These are phyloP conservation scores for Stagonosporopsis rhizophila DNA, from an alignment of 2,329 filamentous ascomycete species.

Conservation along the genomic window DNA sequence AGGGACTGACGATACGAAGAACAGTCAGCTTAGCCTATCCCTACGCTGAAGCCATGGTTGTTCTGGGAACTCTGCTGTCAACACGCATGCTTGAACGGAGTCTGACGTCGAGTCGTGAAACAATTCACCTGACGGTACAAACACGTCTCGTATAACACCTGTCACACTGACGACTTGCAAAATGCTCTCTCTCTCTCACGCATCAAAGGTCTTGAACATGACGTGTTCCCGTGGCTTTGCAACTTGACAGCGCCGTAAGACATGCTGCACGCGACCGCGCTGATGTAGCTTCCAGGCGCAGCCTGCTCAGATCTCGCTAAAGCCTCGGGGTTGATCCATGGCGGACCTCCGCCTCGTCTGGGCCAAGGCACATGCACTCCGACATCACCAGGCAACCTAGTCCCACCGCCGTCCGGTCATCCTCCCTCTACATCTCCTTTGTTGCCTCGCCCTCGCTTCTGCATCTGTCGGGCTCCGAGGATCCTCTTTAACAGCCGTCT, in stretches of 20 bases:
- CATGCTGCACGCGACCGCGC: conserved; percentile 15
- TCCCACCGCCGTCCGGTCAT: conserved; percentile 8
- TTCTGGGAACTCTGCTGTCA: background rate
- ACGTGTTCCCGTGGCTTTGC: conserved; percentile 35
- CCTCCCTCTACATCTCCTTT: background rate
- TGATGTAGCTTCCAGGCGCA: conserved; percentile 30
- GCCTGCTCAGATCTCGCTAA: conserved; percentile 29
- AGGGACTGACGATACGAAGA: background rate
- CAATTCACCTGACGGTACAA: background rate
- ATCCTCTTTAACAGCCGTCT: background rate
- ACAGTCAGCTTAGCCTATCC: background rate
- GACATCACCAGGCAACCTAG: conserved; percentile 19
- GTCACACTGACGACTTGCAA: background rate
- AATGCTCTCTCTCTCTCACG: background rate
- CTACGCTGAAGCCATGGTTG: background rate
- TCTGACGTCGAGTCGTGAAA: background rate
- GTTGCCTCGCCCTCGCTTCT: background rate
- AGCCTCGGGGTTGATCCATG: conserved; percentile 22
- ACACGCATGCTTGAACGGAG: background rate
- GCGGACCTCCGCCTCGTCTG: conserved; percentile 8
- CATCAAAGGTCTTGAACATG: conserved; percentile 18
- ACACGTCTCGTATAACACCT: background rate
- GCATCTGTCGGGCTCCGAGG: background rate
- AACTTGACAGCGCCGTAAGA: background rate
- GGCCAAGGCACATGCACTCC: conserved; percentile 16